These are phyloP conservation scores for Lasiodiplodia theobromae DNA, from an alignment of 2,329 filamentous ascomycete genomes.

Conservation along the genomic window DNA sequence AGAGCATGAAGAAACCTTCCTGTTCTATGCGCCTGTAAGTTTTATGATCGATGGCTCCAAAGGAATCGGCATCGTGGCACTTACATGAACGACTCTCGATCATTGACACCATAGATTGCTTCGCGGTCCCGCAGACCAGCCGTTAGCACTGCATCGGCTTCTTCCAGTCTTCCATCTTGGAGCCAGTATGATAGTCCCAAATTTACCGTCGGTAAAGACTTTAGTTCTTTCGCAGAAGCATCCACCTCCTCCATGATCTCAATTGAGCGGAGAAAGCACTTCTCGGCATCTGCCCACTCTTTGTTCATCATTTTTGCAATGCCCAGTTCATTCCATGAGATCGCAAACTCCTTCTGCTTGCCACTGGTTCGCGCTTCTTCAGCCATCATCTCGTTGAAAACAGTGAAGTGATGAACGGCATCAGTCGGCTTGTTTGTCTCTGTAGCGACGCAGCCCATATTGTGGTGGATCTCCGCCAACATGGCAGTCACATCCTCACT, in stretches of 20 bases:
- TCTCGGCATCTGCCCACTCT: slow-evolving; percentile 31
- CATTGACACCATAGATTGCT: slow-evolving; percentile 30
- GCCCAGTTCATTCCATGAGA: slow-evolving; percentile 35
- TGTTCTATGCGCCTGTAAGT: slow-evolving; percentile 26
- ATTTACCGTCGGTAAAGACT: slow-evolving; percentile 35
- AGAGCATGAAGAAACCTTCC: slow-evolving; percentile 35
- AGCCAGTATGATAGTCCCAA: slow-evolving; percentile 36
- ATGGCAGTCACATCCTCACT: slow-evolving; percentile 24
- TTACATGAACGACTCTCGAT: slow-evolving; percentile 35
- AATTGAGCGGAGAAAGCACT: slow-evolving; percentile 33
- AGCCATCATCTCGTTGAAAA: slow-evolving; percentile 33
- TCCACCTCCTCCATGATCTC: slow-evolving; percentile 30
- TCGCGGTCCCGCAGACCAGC: slow-evolving; percentile 29
- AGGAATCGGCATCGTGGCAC: neutral
- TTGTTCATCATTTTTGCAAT: slow-evolving; percentile 34
- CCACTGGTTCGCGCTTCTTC: slow-evolving; percentile 8
- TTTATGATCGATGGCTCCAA: neutral
- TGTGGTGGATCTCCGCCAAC: slow-evolving; percentile 33
- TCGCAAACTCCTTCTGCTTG: slow-evolving; percentile 32
- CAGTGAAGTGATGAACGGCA: slow-evolving; percentile 29
- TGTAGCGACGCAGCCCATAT: slow-evolving; percentile 32
- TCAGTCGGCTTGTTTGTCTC: slow-evolving; percentile 34
- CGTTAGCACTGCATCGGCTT: slow-evolving; percentile 30
- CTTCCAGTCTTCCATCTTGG: slow-evolving; percentile 24
- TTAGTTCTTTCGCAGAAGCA: slow-evolving; percentile 28